Evolutionary conservation across 164 flowering plant species (phyloP).

Genomic region (Dillenia turbinata): DNA sequence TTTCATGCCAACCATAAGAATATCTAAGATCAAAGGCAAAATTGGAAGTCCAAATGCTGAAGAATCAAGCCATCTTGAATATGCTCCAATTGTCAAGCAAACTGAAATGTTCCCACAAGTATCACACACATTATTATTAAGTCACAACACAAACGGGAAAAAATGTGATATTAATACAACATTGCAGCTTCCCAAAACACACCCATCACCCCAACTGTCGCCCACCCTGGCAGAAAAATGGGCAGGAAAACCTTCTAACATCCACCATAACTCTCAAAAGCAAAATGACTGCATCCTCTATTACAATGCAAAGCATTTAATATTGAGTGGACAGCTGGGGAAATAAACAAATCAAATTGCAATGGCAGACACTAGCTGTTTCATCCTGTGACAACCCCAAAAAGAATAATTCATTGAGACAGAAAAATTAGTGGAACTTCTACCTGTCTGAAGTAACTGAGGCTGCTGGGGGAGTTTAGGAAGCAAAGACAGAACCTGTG

Average conservation of each 20-base stretch:
- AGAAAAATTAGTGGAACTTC: not conserved
- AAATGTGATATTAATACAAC: not conserved
- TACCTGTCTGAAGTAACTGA: slow-evolving; percentile 92
- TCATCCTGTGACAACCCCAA: too few species aligned
- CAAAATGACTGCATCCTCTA: too few species aligned
- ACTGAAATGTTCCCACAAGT: slow-evolving; percentile 32
- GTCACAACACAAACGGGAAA: not conserved
- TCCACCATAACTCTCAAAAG: too few species aligned
- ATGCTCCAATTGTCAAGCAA: slow-evolving; percentile 94
- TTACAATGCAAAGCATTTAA: too few species aligned
- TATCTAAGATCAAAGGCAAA: slow-evolving; percentile 69
- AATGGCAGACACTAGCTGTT: too few species aligned
- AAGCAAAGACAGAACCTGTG: slow-evolving; percentile 78
- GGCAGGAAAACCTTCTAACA: too few species aligned
- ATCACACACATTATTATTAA: slow-evolving; percentile 2
- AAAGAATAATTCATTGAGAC: too few species aligned
- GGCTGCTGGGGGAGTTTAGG: slow-evolving; percentile 82
- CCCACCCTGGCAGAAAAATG: too few species aligned
- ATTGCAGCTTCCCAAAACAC: slow-evolving; percentile 2
- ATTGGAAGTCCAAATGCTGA: slow-evolving; percentile 57
- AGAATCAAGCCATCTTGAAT: slow-evolving; percentile 96
- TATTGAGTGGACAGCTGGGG: too few species aligned
- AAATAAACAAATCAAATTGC: too few species aligned
- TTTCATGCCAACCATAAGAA: slow-evolving; percentile 91
- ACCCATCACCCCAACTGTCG: not conserved